Base-by-base conservation (phyloP, 306 rosid species). In the Trichosanthes truncata region DNA sequence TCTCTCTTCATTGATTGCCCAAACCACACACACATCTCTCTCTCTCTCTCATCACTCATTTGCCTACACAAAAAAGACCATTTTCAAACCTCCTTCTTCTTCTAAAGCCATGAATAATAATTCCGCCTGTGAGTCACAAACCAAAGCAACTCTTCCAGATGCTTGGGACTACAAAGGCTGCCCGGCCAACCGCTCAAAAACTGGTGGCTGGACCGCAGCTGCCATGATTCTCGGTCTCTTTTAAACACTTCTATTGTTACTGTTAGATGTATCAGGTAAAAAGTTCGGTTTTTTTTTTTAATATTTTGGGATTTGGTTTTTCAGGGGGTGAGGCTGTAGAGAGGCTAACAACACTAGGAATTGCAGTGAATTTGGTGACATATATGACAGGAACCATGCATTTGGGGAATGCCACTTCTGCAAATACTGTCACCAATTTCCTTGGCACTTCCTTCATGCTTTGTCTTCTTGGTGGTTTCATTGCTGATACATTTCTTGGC, bases 391-490 rank as follows among this genome's bases (percentile, higher is more conserved):
- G 79, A 0, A 89, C 97, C 4, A 92, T 92, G 98, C 96, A 95
- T 85, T 86, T 95, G 87, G 98, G 98, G 55, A 95, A 87, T 84
- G 97, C 97, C 48, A 81, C 81, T 79, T 86, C 98, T 20, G 98
- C 98, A 79, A 95, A 89, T 72, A 85, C 84, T 3, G 97, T 92
- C 86, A 95, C 97, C 76, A 92, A 95, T 82, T 95, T 92, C 81
- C 76, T 91, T 17, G 98, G 97, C 36, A 91, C 97, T 61, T 95
- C 98, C 20, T 92, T 92, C 77, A 91, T 95, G 97, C 92, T 95
- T 55, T 95, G 95, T 80, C 80, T 95, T 62, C 87, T 95, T 23
- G 98, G 98, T 20, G 98, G 98, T 7, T 92, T 95, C 68, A 66
- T 95, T 0, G 98, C 97, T 1, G 98, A 95, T 79, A 85, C 98